phyloP scores from a whole-genome alignment of 345 rosid genomes.

The Rhodomyrtus tomentosa region DNA sequence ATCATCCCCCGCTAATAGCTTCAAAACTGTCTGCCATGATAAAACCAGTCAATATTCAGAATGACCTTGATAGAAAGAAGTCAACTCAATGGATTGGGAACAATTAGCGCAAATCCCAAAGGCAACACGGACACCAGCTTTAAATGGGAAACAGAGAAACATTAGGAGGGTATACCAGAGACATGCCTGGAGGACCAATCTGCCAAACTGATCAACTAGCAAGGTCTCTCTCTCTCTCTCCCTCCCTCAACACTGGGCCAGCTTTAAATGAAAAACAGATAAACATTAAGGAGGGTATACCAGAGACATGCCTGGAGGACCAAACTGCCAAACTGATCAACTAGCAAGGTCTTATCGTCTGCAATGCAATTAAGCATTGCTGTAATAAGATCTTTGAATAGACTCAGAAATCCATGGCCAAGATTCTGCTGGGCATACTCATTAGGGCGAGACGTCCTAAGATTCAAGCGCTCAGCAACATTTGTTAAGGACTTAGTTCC shows the following conservation, averaged over 20 bases:
- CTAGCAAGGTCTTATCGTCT: constrained; percentile 42
- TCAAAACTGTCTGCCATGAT: constrained; percentile 59
- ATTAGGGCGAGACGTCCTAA: constrained; percentile 25
- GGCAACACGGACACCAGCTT: neutral
- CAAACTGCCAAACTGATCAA: constrained; percentile 72
- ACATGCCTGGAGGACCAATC: constrained; percentile 87
- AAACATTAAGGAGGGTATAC: neutral
- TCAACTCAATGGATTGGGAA: neutral
- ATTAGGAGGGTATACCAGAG: neutral
- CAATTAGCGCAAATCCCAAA: neutral
- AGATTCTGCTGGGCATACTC: constrained; percentile 14
- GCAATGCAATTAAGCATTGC: constrained; percentile 47
- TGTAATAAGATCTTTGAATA: constrained; percentile 44
- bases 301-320: constrained; percentile 66
- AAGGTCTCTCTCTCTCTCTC: constrained; percentile 6
- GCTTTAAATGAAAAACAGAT: neutral
- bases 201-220: constrained; percentile 62
- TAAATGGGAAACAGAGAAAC: neutral
- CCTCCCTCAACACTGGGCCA: no score
- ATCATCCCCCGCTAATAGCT: constrained; percentile 51
- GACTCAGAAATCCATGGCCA: constrained; percentile 57
- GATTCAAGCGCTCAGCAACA: constrained; percentile 66
- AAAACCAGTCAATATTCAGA: neutral
- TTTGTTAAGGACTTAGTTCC: constrained; percentile 46
- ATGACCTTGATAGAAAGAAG: neutral